A percentile compares a stretch with the other conserved stretches of the same genome.
Conservation (phyloP, 371 early-diverging fungal species). For the Mycotypha africana region DNA sequence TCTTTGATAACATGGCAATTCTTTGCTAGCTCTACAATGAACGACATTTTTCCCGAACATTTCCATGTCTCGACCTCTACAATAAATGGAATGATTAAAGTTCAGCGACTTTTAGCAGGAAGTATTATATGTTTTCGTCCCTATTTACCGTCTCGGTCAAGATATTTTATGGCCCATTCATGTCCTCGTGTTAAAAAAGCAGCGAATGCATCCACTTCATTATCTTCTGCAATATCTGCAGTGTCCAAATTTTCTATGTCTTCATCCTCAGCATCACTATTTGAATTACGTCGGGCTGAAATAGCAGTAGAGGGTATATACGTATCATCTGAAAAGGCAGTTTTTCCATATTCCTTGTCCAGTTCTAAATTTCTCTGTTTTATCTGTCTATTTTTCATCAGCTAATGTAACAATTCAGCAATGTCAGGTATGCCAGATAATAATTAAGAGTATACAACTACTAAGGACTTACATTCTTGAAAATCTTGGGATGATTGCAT, state of each 20-base stretch:
- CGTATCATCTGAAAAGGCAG: no score
- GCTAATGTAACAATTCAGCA: no score
- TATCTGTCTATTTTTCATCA: slow-evolving; percentile 4
- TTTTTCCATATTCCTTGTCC: not conserved
- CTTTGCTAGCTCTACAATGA: slow-evolving; percentile 15
- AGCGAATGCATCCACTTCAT: slow-evolving; percentile 4
- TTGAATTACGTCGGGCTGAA: not conserved
- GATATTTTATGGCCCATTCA: slow-evolving; percentile 1
- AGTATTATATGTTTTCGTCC: not conserved
- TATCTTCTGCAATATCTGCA: slow-evolving; percentile 1
- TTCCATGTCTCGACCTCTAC: slow-evolving; percentile 18
- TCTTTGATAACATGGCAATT: slow-evolving; percentile 43
- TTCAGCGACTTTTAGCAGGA: no score
- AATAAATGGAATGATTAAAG: no score
- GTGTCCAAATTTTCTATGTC: not conserved
- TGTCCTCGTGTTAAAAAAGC: no score
- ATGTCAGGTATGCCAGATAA: no score
- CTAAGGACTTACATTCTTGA: slow-evolving; percentile 31
- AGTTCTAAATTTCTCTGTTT: slow-evolving; percentile 3
- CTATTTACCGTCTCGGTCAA: slow-evolving; percentile 10
- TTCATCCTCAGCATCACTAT: no score
- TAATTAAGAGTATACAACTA: not conserved
- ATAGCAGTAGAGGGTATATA: no score
- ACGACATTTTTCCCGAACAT: slow-evolving; percentile 23
- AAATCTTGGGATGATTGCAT: slow-evolving; percentile 70